Conservation (phyloP, 345 rosid genomes). For the Rhodamnia rubescens region DNA sequence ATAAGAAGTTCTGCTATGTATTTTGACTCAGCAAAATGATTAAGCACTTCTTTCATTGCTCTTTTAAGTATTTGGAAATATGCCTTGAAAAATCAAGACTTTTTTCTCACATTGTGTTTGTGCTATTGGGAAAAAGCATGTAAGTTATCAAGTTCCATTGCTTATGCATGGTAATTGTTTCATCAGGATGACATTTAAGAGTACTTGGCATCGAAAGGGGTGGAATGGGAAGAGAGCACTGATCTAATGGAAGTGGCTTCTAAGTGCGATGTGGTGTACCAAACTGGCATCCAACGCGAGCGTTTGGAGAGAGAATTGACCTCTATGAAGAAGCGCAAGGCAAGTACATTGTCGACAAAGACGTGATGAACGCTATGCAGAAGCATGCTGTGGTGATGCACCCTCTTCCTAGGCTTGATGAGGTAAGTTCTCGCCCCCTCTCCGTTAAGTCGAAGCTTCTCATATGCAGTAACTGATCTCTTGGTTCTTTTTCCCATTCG, state of each 20-base stretch:
- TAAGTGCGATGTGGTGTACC: slow-evolving; percentile 78
- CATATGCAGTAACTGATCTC: background rate
- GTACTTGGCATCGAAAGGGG: slow-evolving; percentile 56
- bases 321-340: slow-evolving; percentile 92
- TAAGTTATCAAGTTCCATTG: background rate
- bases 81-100: background rate
- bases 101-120: rapidly evolving
- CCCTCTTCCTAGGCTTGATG: slow-evolving; percentile 93
- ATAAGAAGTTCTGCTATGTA: too few relatives aligned
- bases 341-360: slow-evolving; percentile 63
- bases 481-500: background rate
- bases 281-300: slow-evolving; percentile 88
- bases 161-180: background rate
- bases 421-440: slow-evolving; percentile 24
- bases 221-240: slow-evolving; percentile 82
- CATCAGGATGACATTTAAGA: slow-evolving; percentile 86
- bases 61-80: background rate
- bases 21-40: too few relatives aligned
- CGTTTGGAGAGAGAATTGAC: slow-evolving; percentile 71
- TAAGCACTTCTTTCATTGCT: background rate
- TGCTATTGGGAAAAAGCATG: background rate
- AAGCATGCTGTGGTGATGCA: slow-evolving; percentile 84
- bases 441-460: background rate
- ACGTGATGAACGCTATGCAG: slow-evolving; percentile 65
- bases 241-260: slow-evolving; percentile 79